Evolutionary conservation across 306 rosid genomes (phyloP), one percentile per base, ranked within the genome.

Genomic region (Prunus salicina): DNA sequence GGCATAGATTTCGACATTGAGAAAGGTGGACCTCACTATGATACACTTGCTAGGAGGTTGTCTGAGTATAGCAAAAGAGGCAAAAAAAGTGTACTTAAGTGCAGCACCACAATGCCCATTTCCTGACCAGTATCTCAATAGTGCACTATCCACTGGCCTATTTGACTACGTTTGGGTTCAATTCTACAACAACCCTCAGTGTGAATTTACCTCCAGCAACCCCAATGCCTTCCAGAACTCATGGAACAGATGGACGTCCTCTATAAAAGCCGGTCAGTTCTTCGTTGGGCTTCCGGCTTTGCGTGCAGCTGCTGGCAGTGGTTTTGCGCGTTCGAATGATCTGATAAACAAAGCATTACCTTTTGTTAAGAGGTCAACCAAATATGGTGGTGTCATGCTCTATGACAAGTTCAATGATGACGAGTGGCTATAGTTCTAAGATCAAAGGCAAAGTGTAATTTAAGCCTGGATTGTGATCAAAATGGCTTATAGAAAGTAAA

Each of bases 141-240:
- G 10, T 0, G 72, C 87, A 2, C 79, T 84, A 6, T 12, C 69
- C 63, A 76, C 84, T 8, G 83, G 87, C n/a, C 72, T 79, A 5
- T 83, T 83, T 47, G 82, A 84, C 20, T 84, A 62, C 0, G 72
- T 84, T 66, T 84, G 83, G 88, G 53, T 84, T 19, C 82, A 83
- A 24, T 85, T 79, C 56, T 86, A 81, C 57, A 53, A 81, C 77
- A 67, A 79, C 2, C 4, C 30, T 0, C 28, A 30, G 0, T 84
- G 87, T 25, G 60, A 79, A 7, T 86, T 22, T 24, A 19, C 30
- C 32, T 1, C 76, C 8, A 56, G 68, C 0, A 72, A 82, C 27
- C 34, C 81, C 1, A 53, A 67, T 22, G 72, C 58, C 11, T 76
- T 87, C 1, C 61, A 57, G 70, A 46, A 2, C 4, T 73, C 77